phyloP scores from a whole-genome alignment of 1,284 basidiomycete species.

The Leccinum solheimii region DNA sequence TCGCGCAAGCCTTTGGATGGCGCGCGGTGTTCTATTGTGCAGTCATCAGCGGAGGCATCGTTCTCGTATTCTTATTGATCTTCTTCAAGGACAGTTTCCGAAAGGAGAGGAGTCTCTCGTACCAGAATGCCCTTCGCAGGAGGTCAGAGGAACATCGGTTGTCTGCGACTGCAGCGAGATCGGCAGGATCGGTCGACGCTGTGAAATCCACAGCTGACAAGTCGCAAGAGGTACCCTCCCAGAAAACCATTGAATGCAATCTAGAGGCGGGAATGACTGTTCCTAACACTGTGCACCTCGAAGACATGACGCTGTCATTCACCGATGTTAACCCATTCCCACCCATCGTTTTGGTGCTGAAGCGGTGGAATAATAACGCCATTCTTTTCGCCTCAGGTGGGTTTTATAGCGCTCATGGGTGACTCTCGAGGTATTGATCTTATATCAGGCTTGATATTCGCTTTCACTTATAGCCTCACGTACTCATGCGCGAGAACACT shows the following conservation, averaged over 20 bases:
- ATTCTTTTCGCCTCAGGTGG: constrained; percentile 53
- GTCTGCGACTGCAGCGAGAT: background rate
- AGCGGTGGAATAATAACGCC: constrained; percentile 64
- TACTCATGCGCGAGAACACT: constrained; percentile 81
- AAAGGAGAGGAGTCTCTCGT: constrained; percentile 74
- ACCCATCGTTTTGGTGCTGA: constrained; percentile 60
- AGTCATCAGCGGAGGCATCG: constrained; percentile 57
- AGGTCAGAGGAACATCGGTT: constrained; percentile 12
- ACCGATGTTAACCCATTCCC: constrained; percentile 74
- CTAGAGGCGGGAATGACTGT: constrained; percentile 12
- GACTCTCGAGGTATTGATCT: background rate
- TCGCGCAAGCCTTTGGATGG: constrained; percentile 75
- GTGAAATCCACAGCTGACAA: background rate
- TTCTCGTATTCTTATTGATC: constrained; percentile 57
- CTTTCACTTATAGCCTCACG: constrained; percentile 64
- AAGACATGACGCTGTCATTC: constrained; percentile 57
- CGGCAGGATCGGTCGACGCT: background rate
- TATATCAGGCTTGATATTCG: constrained; percentile 62
- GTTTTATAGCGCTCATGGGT: background rate
- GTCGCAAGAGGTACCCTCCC: constrained; percentile 1
- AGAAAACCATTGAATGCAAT: background rate
- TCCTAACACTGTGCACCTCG: constrained; percentile 13
- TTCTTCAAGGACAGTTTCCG: constrained; percentile 85
- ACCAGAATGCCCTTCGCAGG: constrained; percentile 59
- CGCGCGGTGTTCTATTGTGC: constrained; percentile 85